A percentile compares a stretch with the other conserved stretches of the same genome.
These are phyloP conservation scores for Gossypium anomalum DNA, from an alignment of 345 rosid genomes.

Conservation along the genomic window DNA sequence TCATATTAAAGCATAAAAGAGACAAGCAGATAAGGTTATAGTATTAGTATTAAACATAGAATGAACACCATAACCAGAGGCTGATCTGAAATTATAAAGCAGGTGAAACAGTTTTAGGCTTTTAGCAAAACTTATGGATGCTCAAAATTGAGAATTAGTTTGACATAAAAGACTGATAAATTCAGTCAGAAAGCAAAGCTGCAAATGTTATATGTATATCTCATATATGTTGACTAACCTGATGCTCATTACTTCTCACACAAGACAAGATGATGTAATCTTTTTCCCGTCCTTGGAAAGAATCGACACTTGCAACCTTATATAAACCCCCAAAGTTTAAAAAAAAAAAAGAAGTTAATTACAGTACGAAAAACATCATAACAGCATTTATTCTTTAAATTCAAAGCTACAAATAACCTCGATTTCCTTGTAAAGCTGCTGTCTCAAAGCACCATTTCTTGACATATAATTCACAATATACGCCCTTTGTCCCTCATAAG, in stretches of 20 bases:
- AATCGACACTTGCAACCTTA: slow-evolving; percentile 97
- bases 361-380: neutral
- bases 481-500: slow-evolving; percentile 98
- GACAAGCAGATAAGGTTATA: neutral
- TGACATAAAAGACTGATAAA: neutral
- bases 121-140: neutral
- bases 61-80: slow-evolving; percentile 1
- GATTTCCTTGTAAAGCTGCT: slow-evolving; percentile 97
- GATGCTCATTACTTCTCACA: slow-evolving; percentile 98
- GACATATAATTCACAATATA: slow-evolving; percentile 98
- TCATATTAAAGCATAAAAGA: neutral
- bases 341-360: slow-evolving; percentile 7
- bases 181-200: neutral
- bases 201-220: neutral
- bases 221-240: slow-evolving; percentile 47
- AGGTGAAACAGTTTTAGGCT: neutral
- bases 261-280: slow-evolving; percentile 98
- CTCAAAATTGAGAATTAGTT: neutral
- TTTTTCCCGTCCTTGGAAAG: slow-evolving; percentile 99
- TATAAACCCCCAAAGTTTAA: slow-evolving; percentile 14
- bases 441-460: slow-evolving; percentile 93
- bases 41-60: neutral
- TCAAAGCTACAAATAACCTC: slow-evolving; percentile 48
- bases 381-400: slow-evolving; percentile 6
- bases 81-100: neutral